Percentiles rank a stretch among this genome's conserved stretches.
Evolutionary conservation across 2,329 filamentous ascomycete species (phyloP).

Genomic region (Claviceps lovelessii): DNA sequence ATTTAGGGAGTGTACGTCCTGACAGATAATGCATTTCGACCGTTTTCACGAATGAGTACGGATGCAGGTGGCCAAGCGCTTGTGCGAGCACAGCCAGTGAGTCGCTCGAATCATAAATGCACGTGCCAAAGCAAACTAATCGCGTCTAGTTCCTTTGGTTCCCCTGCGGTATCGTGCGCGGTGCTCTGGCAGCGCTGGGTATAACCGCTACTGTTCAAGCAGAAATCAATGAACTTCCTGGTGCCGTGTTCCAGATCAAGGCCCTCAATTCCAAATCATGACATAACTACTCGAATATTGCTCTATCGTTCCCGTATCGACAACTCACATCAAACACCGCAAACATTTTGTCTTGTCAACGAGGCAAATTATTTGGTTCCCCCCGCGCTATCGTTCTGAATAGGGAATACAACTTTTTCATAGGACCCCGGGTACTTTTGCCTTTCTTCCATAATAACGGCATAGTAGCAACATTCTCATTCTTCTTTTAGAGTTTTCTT

Average conservation of each 20-base stretch:
- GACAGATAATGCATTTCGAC: conserved; percentile 83
- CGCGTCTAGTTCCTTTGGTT: conserved; percentile 74
- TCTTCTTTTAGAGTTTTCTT: neutral
- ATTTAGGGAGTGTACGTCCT: conserved; percentile 80
- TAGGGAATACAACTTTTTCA: no score
- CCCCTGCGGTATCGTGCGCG: conserved; percentile 81
- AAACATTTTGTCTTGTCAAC: neutral
- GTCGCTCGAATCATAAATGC: conserved; percentile 16
- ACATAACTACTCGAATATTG: conserved; percentile 3
- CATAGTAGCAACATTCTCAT: neutral
- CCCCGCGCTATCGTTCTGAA: neutral
- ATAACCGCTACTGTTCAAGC: conserved; percentile 85
- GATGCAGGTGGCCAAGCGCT: conserved; percentile 61
- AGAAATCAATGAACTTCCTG: conserved; percentile 73
- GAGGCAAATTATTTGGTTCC: neutral
- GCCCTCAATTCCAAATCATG: conserved; percentile 55
- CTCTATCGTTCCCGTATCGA: neutral
- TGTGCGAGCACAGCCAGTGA: conserved; percentile 62
- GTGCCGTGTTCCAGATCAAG: conserved; percentile 92
- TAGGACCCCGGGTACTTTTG: neutral
- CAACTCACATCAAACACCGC: neutral
- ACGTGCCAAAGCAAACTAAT: neutral
- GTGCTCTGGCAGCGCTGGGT: conserved; percentile 81
- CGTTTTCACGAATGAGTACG: conserved; percentile 78
- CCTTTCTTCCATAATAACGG: neutral